Evolutionary conservation across 2,329 filamentous ascomycete genomes (phyloP).

Genomic region (Zelopaecilomyces penicillatus): DNA sequence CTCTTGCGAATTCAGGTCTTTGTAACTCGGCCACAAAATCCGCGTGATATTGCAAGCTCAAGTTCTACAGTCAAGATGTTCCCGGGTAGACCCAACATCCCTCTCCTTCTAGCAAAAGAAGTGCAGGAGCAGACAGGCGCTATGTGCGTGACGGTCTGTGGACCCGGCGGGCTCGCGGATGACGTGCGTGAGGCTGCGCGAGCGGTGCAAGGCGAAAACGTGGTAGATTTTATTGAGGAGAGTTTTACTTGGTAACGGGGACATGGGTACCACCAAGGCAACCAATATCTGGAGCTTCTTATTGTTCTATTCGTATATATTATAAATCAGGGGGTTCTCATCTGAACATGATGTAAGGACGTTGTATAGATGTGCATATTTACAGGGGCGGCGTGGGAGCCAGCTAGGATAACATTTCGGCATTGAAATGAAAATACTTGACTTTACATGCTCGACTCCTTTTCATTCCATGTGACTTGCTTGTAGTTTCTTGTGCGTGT

Average conservation of each 20-base stretch:
- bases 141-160: constrained; percentile 79
- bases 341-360: constrained; percentile 9
- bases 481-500: too few species aligned
- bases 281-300: constrained; percentile 1
- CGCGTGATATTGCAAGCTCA: constrained; percentile 70
- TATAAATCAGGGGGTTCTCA: constrained; percentile 13
- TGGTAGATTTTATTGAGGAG: constrained; percentile 71
- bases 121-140: constrained; percentile 75
- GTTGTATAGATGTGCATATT: constrained; percentile 9
- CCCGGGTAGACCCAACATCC: constrained; percentile 77
- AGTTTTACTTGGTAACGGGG: constrained; percentile 55
- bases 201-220: constrained; percentile 50
- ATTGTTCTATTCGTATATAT: constrained; percentile 22
- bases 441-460: neutral
- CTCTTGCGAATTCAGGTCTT: constrained; percentile 82
- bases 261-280: too few species aligned
- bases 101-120: constrained; percentile 72
- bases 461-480: too few species aligned
- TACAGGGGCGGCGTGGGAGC: neutral
- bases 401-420: constrained; percentile 7
- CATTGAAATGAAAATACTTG: constrained; percentile 1
- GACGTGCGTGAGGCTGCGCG: constrained; percentile 65
- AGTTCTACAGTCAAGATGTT: constrained; percentile 84
- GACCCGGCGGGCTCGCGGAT: constrained; percentile 65
- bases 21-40: constrained; percentile 77